Conservation (phyloP, 176 grass and related monocot species). For the Guadua angustifolia region DNA sequence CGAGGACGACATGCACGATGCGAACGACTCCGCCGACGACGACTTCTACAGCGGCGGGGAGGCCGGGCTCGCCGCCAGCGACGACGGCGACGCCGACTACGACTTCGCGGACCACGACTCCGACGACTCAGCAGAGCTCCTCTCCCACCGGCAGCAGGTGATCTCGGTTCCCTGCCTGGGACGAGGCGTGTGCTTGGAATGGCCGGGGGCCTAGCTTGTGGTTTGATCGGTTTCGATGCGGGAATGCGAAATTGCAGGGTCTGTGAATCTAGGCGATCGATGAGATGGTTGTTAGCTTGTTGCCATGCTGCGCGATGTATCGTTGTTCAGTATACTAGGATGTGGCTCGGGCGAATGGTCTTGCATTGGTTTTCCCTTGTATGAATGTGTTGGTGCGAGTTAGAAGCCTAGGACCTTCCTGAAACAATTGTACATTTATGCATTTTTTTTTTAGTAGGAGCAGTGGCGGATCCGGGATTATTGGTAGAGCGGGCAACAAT, state of each 20-base stretch:
- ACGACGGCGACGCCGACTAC: slow-evolving; percentile 88
- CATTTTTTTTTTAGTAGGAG: background rate
- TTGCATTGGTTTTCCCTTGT: slow-evolving; percentile 21
- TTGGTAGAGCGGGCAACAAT: background rate
- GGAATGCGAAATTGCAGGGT: slow-evolving; percentile 32
- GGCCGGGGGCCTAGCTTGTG: background rate
- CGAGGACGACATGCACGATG: slow-evolving; percentile 98
- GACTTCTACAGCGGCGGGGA: slow-evolving; percentile 95
- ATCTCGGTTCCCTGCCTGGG: slow-evolving; percentile 17
- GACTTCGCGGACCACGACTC: slow-evolving; percentile 96
- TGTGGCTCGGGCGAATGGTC: slow-evolving; percentile 12
- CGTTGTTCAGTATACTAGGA: background rate
- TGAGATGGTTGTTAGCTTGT: slow-evolving; percentile 12
- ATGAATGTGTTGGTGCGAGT: slow-evolving; percentile 18
- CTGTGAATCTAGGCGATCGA: slow-evolving; percentile 43
- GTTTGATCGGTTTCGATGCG: slow-evolving; percentile 23
- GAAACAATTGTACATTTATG: slow-evolving; percentile 1
- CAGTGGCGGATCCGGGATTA: background rate
- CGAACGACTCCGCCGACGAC: slow-evolving; percentile 68
- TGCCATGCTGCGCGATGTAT: background rate
- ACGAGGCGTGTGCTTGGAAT: slow-evolving; percentile 8
- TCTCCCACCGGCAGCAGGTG: slow-evolving; percentile 86
- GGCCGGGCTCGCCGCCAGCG: slow-evolving; percentile 67
- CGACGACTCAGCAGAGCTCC: slow-evolving; percentile 71
- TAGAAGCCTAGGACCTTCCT: slow-evolving; percentile 27